phyloP scores from a whole-genome alignment of 2,329 filamentous ascomycete genomes.

The Ophiostoma fasciatum region DNA sequence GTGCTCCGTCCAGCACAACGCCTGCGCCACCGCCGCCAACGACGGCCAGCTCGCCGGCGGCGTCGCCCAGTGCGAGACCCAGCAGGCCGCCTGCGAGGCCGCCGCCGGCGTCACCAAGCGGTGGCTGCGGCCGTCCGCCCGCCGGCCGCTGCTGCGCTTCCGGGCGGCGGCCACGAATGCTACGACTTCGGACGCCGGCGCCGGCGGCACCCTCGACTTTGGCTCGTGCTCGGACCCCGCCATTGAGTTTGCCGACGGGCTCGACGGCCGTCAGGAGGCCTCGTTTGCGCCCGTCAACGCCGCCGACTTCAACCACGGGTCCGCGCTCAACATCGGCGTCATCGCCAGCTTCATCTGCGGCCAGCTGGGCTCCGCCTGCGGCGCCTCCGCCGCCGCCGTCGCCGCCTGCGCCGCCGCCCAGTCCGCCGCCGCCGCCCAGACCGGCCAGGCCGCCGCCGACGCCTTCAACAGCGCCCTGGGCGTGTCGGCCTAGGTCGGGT shows the following conservation, averaged over 20 bases:
- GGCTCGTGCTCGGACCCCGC: slow-evolving; percentile 32
- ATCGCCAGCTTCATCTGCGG: slow-evolving; percentile 24
- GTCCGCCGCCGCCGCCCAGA: slow-evolving; percentile 17
- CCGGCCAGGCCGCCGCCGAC: slow-evolving; percentile 23
- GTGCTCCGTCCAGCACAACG: slow-evolving; percentile 35
- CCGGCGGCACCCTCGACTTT: slow-evolving; percentile 23
- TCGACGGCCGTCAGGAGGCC: slow-evolving; percentile 31
- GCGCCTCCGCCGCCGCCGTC: slow-evolving; percentile 18
- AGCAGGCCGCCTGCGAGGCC: slow-evolving; percentile 24
- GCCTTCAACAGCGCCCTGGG: slow-evolving; percentile 25
- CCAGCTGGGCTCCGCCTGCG: slow-evolving; percentile 21
- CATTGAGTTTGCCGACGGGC: slow-evolving; percentile 31
- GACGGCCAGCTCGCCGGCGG: slow-evolving; percentile 22
- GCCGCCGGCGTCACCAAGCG: slow-evolving; percentile 12
- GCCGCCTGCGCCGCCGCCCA: slow-evolving; percentile 19
- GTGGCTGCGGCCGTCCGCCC: too few species aligned
- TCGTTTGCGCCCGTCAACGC: slow-evolving; percentile 25
- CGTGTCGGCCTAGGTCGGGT: slow-evolving; percentile 12
- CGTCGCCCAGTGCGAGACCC: slow-evolving; percentile 27
- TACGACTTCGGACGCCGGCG: too few species aligned
- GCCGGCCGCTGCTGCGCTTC: too few species aligned
- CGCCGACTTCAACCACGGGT: slow-evolving; percentile 36
- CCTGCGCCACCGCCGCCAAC: slow-evolving; percentile 33
- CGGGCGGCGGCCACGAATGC: too few species aligned
- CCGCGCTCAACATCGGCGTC: slow-evolving; percentile 24